Percentiles rank a stretch among this genome's conserved stretches.
These are phyloP conservation scores for Jatropha multifida DNA, from an alignment of 441 rosid species.

Conservation along the genomic window DNA sequence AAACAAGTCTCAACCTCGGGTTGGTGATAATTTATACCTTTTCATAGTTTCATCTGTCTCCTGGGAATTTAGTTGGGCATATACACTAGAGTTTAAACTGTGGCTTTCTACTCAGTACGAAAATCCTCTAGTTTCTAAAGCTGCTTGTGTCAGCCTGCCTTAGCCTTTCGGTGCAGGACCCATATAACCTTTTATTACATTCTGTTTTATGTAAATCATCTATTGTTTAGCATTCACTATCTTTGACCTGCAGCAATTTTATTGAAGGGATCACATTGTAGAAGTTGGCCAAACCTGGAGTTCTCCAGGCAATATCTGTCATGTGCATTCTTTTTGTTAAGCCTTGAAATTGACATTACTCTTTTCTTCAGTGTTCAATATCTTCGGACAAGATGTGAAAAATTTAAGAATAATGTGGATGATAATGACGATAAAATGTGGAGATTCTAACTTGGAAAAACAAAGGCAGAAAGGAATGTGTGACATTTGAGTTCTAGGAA, in stretches of 20 bases:
- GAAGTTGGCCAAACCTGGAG: background rate
- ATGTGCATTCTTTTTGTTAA: background rate
- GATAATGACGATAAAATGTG: background rate
- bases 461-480: background rate
- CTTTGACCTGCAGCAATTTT: background rate
- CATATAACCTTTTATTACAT: background rate
- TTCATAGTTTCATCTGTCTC: background rate
- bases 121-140: background rate
- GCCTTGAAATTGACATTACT: background rate
- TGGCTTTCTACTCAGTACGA: background rate
- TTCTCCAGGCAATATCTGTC: background rate
- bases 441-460: background rate
- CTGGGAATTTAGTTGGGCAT: background rate
- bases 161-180: background rate
- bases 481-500: background rate
- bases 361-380: background rate
- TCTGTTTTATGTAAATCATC: background rate
- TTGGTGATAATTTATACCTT: slow-evolving; percentile 30
- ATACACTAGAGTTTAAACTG: background rate
- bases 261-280: background rate
- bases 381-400: background rate
- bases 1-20: slow-evolving; percentile 73
- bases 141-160: background rate
- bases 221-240: background rate
- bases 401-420: too few relatives aligned